Base-by-base conservation (phyloP, 139 green algal genomes). In the Micromonas pusilla region DNA sequence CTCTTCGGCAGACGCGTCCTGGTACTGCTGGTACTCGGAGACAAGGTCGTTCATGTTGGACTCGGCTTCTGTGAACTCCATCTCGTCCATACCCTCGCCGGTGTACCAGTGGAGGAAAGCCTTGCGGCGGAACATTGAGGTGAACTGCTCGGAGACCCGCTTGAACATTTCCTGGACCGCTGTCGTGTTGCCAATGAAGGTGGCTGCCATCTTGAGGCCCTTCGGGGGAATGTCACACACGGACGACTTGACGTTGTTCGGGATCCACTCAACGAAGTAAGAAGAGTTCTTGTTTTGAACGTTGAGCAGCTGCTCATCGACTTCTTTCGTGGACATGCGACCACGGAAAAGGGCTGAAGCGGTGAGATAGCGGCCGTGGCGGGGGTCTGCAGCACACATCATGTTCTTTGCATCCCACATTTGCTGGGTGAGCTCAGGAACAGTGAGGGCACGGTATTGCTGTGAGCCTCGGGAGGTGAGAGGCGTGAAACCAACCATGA, bases 401-500 rank as follows among this genome's bases (percentile, higher is more conserved):
- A 87, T 87, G 81, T 88, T 88, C 73, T 98, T 98, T 80, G 93
- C 92, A 78, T 98, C 94, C 93, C 93, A 98, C 94, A 98, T 98
- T 89, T 98, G 93, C 91, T 98, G 94, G 54, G 94, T 97, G 62
- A 98, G 88, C 91, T 98, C 94, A 25, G 94, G 94, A 45, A 98
- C 94, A 3, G 92, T 96, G 66, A 97, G 84, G 57, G 89, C 90
- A 45, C 94, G 89, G 85, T 99, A 99, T 85, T 97, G 93, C 91
- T 98, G 94, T 74, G 87, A 94, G 80, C 95, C 95, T 78, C 95
- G 91, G 39, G 87, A 95, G 54, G 95, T 99, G 21, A 99, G 88
- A 6, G 94, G 94, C 3, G 94, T 92, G 85, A 98, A 98, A 80
- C 94, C 93, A 45, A 97, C 91, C 94, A 98, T 98, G 93, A 99